These are phyloP conservation scores for Geotrichum fermentans DNA, from an alignment of 1,139 yeast species.

Conservation along the genomic window DNA sequence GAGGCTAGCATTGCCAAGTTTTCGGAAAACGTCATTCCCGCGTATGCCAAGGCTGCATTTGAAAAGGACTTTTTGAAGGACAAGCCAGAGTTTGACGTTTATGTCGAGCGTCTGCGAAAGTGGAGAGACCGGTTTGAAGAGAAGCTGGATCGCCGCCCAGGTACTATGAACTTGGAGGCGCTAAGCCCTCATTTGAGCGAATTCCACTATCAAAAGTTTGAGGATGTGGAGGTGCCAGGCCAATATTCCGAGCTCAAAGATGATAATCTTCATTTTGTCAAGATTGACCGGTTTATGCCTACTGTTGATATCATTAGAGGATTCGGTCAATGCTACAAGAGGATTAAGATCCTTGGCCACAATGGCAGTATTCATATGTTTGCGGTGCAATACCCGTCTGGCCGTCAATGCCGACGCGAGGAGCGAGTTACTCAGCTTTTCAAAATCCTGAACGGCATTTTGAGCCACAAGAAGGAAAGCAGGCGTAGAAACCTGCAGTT, in stretches of 20 bases:
- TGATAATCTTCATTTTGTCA: slow-evolving; percentile 78
- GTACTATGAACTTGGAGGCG: slow-evolving; percentile 77
- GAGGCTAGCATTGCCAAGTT: slow-evolving; percentile 85
- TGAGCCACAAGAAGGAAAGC: slow-evolving; percentile 78
- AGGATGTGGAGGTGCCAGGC: slow-evolving; percentile 96
- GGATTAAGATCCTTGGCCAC: slow-evolving; percentile 85
- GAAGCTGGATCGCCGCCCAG: slow-evolving; percentile 71
- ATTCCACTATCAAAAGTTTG: slow-evolving; percentile 96
- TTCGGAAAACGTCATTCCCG: slow-evolving; percentile 90
- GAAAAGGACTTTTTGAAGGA: slow-evolving; percentile 84
- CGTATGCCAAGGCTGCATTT: slow-evolving; percentile 83
- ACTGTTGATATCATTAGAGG: slow-evolving; percentile 86
- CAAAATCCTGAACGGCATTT: slow-evolving; percentile 77
- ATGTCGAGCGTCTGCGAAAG: slow-evolving; percentile 72
- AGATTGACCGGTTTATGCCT: slow-evolving; percentile 89
- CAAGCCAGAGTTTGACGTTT: slow-evolving; percentile 85
- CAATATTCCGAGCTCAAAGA: slow-evolving; percentile 77
- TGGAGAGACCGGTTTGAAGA: slow-evolving; percentile 95
- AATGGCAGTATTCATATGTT: slow-evolving; percentile 90
- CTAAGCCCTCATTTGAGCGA: slow-evolving; percentile 93
- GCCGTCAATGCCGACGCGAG: slow-evolving; percentile 94
- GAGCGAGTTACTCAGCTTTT: slow-evolving; percentile 90
- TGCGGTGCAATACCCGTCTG: slow-evolving; percentile 97
- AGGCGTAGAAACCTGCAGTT: slow-evolving; percentile 81
- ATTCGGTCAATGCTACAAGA: slow-evolving; percentile 85